Evolutionary conservation across 805 yeast genomes (phyloP), one percentile per base, ranked within the genome.

Genomic region (Sugiyamaella mastotermitis): DNA sequence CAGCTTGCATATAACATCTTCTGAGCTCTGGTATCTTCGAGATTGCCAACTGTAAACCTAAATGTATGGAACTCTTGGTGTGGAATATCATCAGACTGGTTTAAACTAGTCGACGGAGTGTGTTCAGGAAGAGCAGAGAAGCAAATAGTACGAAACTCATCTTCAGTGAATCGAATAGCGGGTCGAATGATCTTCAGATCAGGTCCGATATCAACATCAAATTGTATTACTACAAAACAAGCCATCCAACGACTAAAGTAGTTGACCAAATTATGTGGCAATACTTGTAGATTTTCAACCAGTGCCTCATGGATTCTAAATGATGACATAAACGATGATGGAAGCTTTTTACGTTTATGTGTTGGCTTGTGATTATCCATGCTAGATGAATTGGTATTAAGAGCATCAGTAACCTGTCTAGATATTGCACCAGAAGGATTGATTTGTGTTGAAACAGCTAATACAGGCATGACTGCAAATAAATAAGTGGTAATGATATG

Each of bases 261-360:
- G n/a, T 31, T 11, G 14, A 38, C 24, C 21, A 33, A 26, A 3
- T 14, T 5, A 13, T 25, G 30, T 8, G 41, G 41, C 7, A 38
- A 27, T 9, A 32, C 17, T 15, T 38, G 30, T 11, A 32, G 37
- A 10, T 41, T 38, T 11, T 35, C 34, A 14, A 52, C 44, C 29
- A 51, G 40, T 15, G 44, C 34, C 33, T 52, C 53, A 31, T 52
- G 55, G 47, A 51, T 48, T 11, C 43, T 78, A 76, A 49, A 80
- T 77, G 25, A 64, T 59, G 45, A 59, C 65, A 46, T 55, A 73
- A 51, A 69, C 61, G 55, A 58, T 60, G 38, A 62, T 56, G 53
- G 71, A 58, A 49, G 38, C 18, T 31, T 31, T 19, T 21, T 4
- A 4, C 25, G 25, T 22, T 9, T 14, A n/a, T 17, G 35, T 3